Evolutionary conservation across 768 basidiomycete genomes (phyloP).

Genomic region (Phlebiopsis gigantea): DNA sequence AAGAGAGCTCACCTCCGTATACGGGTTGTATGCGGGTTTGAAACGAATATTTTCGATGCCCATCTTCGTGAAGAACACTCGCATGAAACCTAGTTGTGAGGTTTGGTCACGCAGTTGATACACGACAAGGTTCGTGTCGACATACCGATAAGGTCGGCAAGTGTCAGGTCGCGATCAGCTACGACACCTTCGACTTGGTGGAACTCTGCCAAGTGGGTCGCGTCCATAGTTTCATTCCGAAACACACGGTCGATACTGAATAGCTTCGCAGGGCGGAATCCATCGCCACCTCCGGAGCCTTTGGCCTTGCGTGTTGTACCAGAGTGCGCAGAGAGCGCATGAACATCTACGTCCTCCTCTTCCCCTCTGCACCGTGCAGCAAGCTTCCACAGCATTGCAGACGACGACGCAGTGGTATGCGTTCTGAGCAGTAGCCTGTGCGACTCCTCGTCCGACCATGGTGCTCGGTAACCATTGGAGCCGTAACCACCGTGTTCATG

Average conservation of each 20-base stretch:
- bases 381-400: conserved; percentile 90
- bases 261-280: conserved; percentile 87
- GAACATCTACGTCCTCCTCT: conserved; percentile 28
- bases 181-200: conserved; percentile 99
- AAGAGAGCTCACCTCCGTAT: conserved; percentile 68
- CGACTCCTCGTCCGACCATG: conserved; percentile 91
- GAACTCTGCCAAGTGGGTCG: conserved; percentile 97
- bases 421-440: conserved; percentile 90
- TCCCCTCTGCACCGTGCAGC: conserved; percentile 79
- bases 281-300: conserved; percentile 41
- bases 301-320: conserved; percentile 32
- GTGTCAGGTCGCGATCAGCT: conserved; percentile 85
- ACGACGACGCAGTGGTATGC: conserved; percentile 93
- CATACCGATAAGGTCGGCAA: conserved; percentile 92
- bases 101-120: background rate
- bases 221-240: conserved; percentile 98
- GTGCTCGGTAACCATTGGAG: conserved; percentile 94
- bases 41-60: conserved; percentile 91
- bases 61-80: conserved; percentile 97
- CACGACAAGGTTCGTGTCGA: conserved; percentile 2
- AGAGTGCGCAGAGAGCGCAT: conserved; percentile 27
- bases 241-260: conserved; percentile 99
- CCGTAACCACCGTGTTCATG: conserved; percentile 88
- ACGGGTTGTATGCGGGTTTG: conserved; percentile 99
- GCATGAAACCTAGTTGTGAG: conserved; percentile 78